A percentile compares a stretch with the other conserved stretches of the same genome.
Conservation (phyloP, 371 early-diverging fungal species). For the Amoeboaphelidium occidentale region DNA sequence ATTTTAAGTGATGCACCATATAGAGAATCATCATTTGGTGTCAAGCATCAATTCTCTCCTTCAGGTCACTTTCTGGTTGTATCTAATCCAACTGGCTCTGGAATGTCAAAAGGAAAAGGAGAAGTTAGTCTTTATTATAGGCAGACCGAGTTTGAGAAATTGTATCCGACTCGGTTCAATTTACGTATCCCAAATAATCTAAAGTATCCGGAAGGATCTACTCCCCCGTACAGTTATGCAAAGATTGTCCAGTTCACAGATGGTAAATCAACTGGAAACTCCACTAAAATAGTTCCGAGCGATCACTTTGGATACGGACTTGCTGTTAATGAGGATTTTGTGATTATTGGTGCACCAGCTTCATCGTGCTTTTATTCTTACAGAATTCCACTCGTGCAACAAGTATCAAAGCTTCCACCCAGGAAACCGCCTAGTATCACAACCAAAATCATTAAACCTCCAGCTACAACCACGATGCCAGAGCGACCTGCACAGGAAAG, state of each 20-base stretch:
- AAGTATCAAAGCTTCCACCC: not conserved
- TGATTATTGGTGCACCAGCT: not conserved
- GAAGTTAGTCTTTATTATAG: not conserved
- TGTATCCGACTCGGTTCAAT: not conserved
- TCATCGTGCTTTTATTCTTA: not conserved
- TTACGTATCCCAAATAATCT: too few relatives aligned
- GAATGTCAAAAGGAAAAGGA: not conserved
- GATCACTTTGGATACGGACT: not conserved
- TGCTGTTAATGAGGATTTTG: not conserved
- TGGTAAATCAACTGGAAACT: not conserved
- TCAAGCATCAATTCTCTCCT: not conserved
- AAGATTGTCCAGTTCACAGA: not conserved
- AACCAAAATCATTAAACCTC: not conserved
- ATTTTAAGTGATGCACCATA: too few relatives aligned
- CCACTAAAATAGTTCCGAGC: not conserved
- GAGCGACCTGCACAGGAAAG: too few relatives aligned
- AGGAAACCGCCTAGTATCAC: not conserved
- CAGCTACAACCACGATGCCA: not conserved
- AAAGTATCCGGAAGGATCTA: too few relatives aligned
- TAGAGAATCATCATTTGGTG: not conserved
- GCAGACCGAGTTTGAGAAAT: not conserved
- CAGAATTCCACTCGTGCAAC: not conserved
- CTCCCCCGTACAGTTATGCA: not conserved
- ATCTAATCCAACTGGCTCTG: not conserved
- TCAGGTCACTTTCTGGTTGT: not conserved